These are phyloP conservation scores for Abortiporus biennis DNA, from an alignment of 1,284 basidiomycete genomes.

Conservation along the genomic window DNA sequence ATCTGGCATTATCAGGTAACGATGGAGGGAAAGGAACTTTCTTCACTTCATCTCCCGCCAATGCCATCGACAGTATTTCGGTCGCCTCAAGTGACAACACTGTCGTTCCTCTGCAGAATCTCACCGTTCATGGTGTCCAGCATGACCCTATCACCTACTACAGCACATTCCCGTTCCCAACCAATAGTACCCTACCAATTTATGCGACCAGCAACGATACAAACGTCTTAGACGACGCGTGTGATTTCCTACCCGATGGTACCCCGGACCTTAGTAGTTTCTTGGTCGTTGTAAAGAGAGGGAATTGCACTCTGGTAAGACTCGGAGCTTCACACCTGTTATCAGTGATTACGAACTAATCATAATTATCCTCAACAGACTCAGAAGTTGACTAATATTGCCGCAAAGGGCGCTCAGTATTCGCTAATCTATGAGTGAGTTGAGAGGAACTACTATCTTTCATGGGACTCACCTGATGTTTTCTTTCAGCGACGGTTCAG, in stretches of 20 bases:
- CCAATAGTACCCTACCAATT: conserved; percentile 31
- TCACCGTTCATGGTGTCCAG: conserved; percentile 31
- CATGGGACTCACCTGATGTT: conserved; percentile 1
- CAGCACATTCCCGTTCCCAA: conserved; percentile 29
- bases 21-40: conserved; percentile 39
- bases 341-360: too few relatives aligned
- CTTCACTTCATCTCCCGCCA: conserved; percentile 43
- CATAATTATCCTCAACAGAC: too few relatives aligned
- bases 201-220: conserved; percentile 38
- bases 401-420: conserved; percentile 43
- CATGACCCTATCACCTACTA: conserved; percentile 40
- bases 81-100: conserved; percentile 45
- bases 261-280: conserved; percentile 46
- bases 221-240: conserved; percentile 43
- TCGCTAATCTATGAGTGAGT: conserved; percentile 50
- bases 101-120: conserved; percentile 32
- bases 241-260: conserved; percentile 41
- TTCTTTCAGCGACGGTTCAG: conserved; percentile 33
- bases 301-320: conserved; percentile 45
- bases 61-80: conserved; percentile 42
- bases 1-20: conserved; percentile 17
- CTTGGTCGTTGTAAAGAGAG: conserved; percentile 45
- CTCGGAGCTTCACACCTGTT: too few relatives aligned
- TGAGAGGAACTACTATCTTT: background rate
- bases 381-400: conserved; percentile 40